Conservation (phyloP, 495 filamentous ascomycete genomes). For the Lasiosphaeria miniovina region DNA sequence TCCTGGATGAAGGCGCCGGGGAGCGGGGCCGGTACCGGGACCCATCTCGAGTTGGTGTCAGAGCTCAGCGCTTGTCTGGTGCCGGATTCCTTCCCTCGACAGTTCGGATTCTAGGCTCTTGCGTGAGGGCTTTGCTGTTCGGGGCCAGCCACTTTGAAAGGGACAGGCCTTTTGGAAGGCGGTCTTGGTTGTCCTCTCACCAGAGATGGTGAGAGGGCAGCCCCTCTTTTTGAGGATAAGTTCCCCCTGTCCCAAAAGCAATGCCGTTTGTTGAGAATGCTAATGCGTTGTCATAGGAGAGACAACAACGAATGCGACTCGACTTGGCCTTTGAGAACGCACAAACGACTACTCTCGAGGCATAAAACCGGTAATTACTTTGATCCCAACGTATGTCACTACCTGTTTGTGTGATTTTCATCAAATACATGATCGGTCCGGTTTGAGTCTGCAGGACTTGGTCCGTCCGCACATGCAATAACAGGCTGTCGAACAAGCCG, state of each 20-base stretch:
- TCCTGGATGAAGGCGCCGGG: conserved; percentile 15
- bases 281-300: conserved; percentile 20
- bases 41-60: conserved; percentile 96
- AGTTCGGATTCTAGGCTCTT: conserved; percentile 17
- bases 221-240: conserved; percentile 66
- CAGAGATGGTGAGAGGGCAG: conserved; percentile 44
- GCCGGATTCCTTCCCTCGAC: conserved; percentile 21
- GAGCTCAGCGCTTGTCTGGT: conserved; percentile 87
- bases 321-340: neutral
- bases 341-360: too few relatives aligned
- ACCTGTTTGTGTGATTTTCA: too few relatives aligned
- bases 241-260: conserved; percentile 30
- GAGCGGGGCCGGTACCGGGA: conserved; percentile 49
- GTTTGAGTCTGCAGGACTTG: too few relatives aligned
- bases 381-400: too few relatives aligned
- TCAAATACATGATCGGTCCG: too few relatives aligned
- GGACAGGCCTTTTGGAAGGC: conserved; percentile 40
- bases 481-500: too few relatives aligned
- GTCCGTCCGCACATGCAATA: too few relatives aligned
- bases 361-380: too few relatives aligned
- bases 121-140: conserved; percentile 26
- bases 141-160: conserved; percentile 21
- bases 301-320: neutral
- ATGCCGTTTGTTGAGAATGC: conserved; percentile 8
- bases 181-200: conserved; percentile 45